phyloP scores from a whole-genome alignment of 2,329 filamentous ascomycete genomes.

The Ilyonectria sp. region DNA sequence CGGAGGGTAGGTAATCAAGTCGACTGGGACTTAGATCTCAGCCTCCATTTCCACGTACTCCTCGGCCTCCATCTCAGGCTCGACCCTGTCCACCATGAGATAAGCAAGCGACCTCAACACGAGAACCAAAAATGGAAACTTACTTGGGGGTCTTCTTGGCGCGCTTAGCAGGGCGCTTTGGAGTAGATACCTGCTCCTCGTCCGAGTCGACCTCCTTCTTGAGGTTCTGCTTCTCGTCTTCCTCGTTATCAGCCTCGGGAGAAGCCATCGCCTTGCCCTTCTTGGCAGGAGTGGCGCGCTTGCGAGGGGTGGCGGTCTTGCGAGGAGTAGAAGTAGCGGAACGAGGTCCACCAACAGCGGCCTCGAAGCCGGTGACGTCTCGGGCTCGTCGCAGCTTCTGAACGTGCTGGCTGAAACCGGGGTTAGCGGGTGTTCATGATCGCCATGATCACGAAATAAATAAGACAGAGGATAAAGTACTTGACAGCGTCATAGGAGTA shows the following conservation, averaged over 20 bases:
- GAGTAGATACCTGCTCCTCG: slow-evolving; percentile 26
- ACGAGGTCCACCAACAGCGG: slow-evolving; percentile 30
- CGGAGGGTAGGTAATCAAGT: background rate
- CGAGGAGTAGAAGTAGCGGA: slow-evolving; percentile 42
- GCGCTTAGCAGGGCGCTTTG: slow-evolving; percentile 44
- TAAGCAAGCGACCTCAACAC: slow-evolving; percentile 13
- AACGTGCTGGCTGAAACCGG: slow-evolving; percentile 59
- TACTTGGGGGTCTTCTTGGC: slow-evolving; percentile 41
- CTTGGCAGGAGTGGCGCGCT: slow-evolving; percentile 49
- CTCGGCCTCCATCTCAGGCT: slow-evolving; percentile 16
- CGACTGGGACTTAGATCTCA: slow-evolving; percentile 23
- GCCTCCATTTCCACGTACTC: background rate
- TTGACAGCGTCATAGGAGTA: slow-evolving; percentile 59
- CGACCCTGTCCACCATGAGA: slow-evolving; percentile 25
- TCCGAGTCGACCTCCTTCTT: slow-evolving; percentile 45
- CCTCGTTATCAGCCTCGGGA: slow-evolving; percentile 45
- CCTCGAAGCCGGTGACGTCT: slow-evolving; percentile 47
- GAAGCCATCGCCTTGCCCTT: slow-evolving; percentile 41
- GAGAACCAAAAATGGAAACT: slow-evolving; percentile 2
- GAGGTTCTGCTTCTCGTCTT: slow-evolving; percentile 44
- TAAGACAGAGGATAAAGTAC: slow-evolving; percentile 48
- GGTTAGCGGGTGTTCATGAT: slow-evolving; percentile 33
- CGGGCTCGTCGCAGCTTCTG: slow-evolving; percentile 60
- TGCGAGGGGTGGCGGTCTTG: slow-evolving; percentile 48
- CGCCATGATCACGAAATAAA: slow-evolving; percentile 5